Base-by-base conservation (phyloP, 2,329 filamentous ascomycete genomes). In the Metarhizium humberi region DNA sequence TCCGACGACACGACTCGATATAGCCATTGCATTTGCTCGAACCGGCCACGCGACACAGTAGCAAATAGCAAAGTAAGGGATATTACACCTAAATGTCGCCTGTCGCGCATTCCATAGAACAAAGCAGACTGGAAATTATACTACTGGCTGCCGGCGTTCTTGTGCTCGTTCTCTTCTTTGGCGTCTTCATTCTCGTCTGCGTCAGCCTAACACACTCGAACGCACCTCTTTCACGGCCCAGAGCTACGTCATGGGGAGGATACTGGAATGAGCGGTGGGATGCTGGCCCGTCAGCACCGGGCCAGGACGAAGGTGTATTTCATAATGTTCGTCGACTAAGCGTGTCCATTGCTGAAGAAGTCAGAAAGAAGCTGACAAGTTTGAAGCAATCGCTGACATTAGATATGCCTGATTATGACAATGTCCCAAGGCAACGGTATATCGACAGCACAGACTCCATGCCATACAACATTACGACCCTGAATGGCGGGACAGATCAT, bases 141-240 rank as follows among this genome's bases (percentile, higher is more conserved):
- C 58, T 71, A 30, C 58, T 73, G 30, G 68, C 70, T 13, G 55
- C 63, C 14, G 64, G 63, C 13, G 64, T 69, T 48, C 58, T 73
- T 40, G 46, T 68, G 16, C 63, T 73, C 30, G 68, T 71, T 16
- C 61, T 59, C 16, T 57, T 68, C 6, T 60, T 73, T 16, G 63
- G 62, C 25, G 56, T 68, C n/a, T 53, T 71, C 29, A 62, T 72
- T 43, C 64, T 67, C 47, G 57, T 67, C 48, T 65, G 64, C 34
- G 56, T 65, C 25, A 60, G 60, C 7, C 54, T 62, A 30, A 63
- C 61, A 36, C 53, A 60, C n/a, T 52, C 59, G 14, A 50, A 25
- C 10, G 13, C 6, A 30, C 55, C 49, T 18, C 20, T 30, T 40
- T 40, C n/a, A 52, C 52, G 11, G 47, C 43, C 43, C 36, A 32